Evolutionary conservation across 768 basidiomycete genomes (phyloP).

Genomic region (Wakefieldia striispora): DNA sequence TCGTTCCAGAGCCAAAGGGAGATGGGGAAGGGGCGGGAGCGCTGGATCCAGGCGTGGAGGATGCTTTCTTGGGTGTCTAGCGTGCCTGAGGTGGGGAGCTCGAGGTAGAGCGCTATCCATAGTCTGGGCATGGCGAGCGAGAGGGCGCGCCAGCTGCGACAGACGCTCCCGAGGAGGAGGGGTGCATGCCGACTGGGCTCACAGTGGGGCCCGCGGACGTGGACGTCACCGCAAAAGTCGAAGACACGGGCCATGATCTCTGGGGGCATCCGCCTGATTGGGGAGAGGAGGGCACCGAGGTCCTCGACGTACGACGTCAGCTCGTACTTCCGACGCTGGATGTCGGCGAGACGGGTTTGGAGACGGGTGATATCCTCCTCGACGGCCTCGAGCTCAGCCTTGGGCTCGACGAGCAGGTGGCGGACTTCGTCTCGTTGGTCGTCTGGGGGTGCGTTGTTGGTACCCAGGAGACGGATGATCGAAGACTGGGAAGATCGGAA

Average conservation of each 20-base stretch:
- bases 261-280: slow-evolving; percentile 33
- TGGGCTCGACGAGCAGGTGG: slow-evolving; percentile 23
- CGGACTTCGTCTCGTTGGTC: slow-evolving; percentile 29
- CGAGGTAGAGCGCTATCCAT: slow-evolving; percentile 33
- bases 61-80: slow-evolving; percentile 25
- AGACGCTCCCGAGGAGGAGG: slow-evolving; percentile 28
- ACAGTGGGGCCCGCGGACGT: slow-evolving; percentile 27
- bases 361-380: slow-evolving; percentile 26
- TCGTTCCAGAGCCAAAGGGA: slow-evolving; percentile 32
- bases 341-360: slow-evolving; percentile 29
- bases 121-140: slow-evolving; percentile 29
- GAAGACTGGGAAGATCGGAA: slow-evolving; percentile 20
- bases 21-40: slow-evolving; percentile 24
- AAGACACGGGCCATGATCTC: slow-evolving; percentile 34
- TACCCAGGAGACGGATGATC: slow-evolving; percentile 29
- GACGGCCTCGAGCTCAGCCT: slow-evolving; percentile 24
- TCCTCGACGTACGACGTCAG: slow-evolving; percentile 31
- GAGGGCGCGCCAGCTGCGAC: slow-evolving; percentile 28
- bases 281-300: slow-evolving; percentile 32
- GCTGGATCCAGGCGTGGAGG: slow-evolving; percentile 26
- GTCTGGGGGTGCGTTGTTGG: slow-evolving; percentile 27
- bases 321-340: slow-evolving; percentile 29
- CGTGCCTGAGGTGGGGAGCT: slow-evolving; percentile 24
- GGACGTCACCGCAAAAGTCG: slow-evolving; percentile 31
- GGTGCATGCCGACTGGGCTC: slow-evolving; percentile 30